Evolutionary conservation across 2,329 filamentous ascomycete genomes (phyloP).

Genomic region (Chlorencoelia australis): DNA sequence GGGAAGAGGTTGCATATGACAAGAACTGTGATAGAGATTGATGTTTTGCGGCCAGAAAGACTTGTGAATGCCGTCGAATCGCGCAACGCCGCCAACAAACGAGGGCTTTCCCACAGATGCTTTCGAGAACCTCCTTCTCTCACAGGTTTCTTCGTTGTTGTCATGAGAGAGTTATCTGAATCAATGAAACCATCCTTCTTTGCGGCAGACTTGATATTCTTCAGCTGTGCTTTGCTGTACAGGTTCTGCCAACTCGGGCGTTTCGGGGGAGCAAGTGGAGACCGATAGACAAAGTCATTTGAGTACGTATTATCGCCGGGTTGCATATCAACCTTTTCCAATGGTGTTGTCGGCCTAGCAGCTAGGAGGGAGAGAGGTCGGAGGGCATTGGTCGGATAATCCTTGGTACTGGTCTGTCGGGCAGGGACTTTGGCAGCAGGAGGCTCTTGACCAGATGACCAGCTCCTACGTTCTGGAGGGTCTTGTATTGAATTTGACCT

Average conservation of each 20-base stretch:
- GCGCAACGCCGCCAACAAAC: constrained; percentile 11
- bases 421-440: constrained; percentile 1
- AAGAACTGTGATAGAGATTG: constrained; percentile 18
- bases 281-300: constrained; percentile 20
- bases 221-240: constrained; percentile 18
- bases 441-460: constrained; percentile 3
- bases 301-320: not conserved
- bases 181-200: constrained; percentile 15
- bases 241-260: constrained; percentile 19
- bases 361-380: constrained; percentile 18
- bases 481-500: constrained; percentile 10
- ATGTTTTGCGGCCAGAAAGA: constrained; percentile 10
- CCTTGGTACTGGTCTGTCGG: constrained; percentile 7
- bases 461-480: constrained; percentile 7
- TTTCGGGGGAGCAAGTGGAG: constrained; percentile 22
- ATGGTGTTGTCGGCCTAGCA: constrained; percentile 8
- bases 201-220: constrained; percentile 13
- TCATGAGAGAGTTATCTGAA: not conserved
- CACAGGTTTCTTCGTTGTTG: not conserved
- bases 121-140: constrained; percentile 10
- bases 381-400: constrained; percentile 15
- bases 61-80: constrained; percentile 11
- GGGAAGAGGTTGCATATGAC: constrained; percentile 21
- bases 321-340: not conserved
- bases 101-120: constrained; percentile 14